Base-by-base conservation (phyloP, 2,329 filamentous ascomycete species). In the Setomelanomma holmii region DNA sequence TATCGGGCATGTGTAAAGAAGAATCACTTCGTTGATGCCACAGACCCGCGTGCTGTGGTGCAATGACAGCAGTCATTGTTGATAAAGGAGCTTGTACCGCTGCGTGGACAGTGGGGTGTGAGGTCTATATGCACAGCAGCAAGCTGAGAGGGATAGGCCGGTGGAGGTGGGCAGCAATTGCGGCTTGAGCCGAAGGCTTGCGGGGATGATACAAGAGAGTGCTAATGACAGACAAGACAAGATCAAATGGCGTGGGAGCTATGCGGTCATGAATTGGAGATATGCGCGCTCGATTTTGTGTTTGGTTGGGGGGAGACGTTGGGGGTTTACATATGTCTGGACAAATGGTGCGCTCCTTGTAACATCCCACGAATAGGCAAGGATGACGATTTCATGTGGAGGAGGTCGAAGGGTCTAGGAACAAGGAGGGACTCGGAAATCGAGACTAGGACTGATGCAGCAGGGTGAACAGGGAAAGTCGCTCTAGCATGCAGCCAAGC, bases 51-150 rank as follows among this genome's bases (percentile, higher is more conserved):
- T 72, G 72, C 16, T 74, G 72, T 56, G 68, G 58, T 42, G 69
- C 72, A 67, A 75, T 64, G 53, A 73, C 71, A 45, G 71, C 65
- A 40, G 73, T 67, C 72, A 75, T 75, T 55, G 61, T 60, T 59
- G 59, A 63, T 56, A 55, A 54, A 59, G 45, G 49, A 55, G 61
- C 56, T 57, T 23, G 49, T 54, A 54, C 56, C 60, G 51, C 54
- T 43, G 45, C 51, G 55, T 45, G 59, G 49, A 48, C 52, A 52
- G 65, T 61, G 60, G 58, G 59, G 53, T 60, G 44, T 24, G 40
- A 43, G 56, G 49, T 45, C 49, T 66, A 59, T 60, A 58, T 63
- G 58, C 52, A 53, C 49, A 51, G 22, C 36, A 49, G 48, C 46
- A 23, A 45, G 53, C 48, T 49, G 57, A 55, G 41, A 56, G 56